Evolutionary conservation across 1,284 basidiomycete genomes (phyloP).

Genomic region (Phaffia rhodozyma): DNA sequence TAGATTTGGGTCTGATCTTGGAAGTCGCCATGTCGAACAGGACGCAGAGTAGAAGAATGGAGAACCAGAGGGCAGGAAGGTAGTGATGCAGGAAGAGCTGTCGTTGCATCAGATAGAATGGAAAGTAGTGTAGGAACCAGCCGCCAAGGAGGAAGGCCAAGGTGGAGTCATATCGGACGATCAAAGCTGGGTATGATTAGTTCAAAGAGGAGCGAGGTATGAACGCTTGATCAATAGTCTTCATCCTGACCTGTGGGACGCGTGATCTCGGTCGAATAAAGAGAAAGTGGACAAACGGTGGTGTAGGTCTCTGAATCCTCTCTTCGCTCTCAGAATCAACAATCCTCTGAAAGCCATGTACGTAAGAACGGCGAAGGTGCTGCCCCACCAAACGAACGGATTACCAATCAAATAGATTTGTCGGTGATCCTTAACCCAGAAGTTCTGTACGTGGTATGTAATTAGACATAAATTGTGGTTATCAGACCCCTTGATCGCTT

Average conservation of each 20-base stretch:
- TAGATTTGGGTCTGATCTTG: conserved; percentile 56
- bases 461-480: no score
- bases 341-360: conserved; percentile 62
- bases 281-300: conserved; percentile 50
- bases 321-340: conserved; percentile 74
- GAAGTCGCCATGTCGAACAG: conserved; percentile 80
- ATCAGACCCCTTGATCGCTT: no score
- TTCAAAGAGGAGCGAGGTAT: conserved; percentile 12
- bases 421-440: conserved; percentile 93
- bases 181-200: conserved; percentile 47
- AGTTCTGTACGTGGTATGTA: conserved; percentile 49
- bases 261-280: neutral
- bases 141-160: conserved; percentile 86
- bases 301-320: conserved; percentile 82
- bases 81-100: conserved; percentile 97
- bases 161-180: conserved; percentile 81
- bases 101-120: conserved; percentile 91
- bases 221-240: neutral
- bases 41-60: conserved; percentile 63
- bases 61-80: conserved; percentile 89
- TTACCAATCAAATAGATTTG: conserved; percentile 95
- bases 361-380: conserved; percentile 53
- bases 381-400: conserved; percentile 81
- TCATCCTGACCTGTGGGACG: neutral
- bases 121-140: conserved; percentile 88